Conservation (phyloP, 2,329 filamentous ascomycete species). For the Fusarium veterinarium region DNA sequence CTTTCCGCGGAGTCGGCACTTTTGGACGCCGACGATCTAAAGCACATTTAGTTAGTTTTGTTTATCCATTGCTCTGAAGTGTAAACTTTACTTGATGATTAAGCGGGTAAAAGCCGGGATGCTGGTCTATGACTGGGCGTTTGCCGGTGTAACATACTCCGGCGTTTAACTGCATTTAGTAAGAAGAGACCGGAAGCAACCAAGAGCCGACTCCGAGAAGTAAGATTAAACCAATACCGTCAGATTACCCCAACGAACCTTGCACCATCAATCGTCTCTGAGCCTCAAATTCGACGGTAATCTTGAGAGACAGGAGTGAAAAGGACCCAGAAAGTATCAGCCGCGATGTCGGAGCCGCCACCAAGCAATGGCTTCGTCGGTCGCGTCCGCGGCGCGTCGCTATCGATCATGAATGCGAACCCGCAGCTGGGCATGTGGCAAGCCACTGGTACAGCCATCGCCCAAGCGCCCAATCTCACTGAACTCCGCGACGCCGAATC, state of each 20-base stretch:
- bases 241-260: neutral
- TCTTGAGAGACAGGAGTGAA: neutral
- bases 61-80: neutral
- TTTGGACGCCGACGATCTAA: neutral
- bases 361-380: neutral
- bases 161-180: neutral
- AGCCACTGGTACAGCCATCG: neutral
- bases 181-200: neutral
- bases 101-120: neutral
- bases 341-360: neutral
- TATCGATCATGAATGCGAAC: neutral
- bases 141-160: neutral
- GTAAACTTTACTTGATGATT: neutral
- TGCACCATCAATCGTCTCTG: neutral
- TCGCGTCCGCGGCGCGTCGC: neutral
- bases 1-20: neutral
- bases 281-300: neutral
- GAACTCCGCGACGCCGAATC: slow-evolving; percentile 2
- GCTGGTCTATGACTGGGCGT: neutral
- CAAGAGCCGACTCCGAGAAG: neutral
- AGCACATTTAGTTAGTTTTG: neutral
- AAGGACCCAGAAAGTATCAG: neutral
- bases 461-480: neutral
- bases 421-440: slow-evolving; percentile 7
- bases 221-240: neutral